A percentile compares a stretch with the other conserved stretches of the same genome.
phyloP scores from a whole-genome alignment of 148 eudicot genomes.

The Rhododendron ovatum region DNA sequence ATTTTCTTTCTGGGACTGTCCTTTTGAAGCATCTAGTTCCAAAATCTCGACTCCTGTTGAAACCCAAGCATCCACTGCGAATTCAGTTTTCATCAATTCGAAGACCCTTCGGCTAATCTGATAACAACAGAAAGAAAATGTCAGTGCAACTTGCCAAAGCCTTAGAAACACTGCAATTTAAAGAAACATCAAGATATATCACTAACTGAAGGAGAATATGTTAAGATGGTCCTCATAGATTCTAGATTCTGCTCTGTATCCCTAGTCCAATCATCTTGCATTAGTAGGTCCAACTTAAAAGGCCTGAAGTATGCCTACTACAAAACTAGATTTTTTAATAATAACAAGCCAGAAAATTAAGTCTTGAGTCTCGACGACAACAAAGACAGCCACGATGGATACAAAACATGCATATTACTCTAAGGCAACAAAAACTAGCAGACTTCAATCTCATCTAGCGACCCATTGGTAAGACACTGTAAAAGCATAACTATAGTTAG shows the following conservation, averaged over 20 bases:
- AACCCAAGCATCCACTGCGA: constrained; percentile 34
- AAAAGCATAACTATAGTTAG: background rate
- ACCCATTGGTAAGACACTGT: background rate
- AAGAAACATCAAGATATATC: background rate
- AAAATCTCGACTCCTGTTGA: constrained; percentile 24
- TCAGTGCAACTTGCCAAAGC: background rate
- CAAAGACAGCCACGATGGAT: background rate
- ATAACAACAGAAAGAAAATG: constrained; percentile 4
- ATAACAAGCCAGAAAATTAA: background rate
- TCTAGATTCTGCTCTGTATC: background rate
- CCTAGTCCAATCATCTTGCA: background rate
- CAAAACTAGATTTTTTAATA: background rate
- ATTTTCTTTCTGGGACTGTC: constrained; percentile 23
- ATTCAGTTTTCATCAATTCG: constrained; percentile 62
- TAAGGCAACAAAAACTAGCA: background rate
- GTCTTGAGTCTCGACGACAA: background rate
- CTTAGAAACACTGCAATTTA: background rate
- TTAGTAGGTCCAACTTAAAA: background rate
- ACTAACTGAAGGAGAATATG: background rate
- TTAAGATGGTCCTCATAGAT: background rate
- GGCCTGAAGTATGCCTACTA: background rate
- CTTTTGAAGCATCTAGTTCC: constrained; percentile 21
- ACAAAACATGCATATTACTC: background rate
- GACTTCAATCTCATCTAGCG: background rate
- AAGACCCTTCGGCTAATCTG: constrained; percentile 93